phyloP scores from a whole-genome alignment of 2,329 filamentous ascomycete genomes.

The Aspergillus quadricinctus region DNA sequence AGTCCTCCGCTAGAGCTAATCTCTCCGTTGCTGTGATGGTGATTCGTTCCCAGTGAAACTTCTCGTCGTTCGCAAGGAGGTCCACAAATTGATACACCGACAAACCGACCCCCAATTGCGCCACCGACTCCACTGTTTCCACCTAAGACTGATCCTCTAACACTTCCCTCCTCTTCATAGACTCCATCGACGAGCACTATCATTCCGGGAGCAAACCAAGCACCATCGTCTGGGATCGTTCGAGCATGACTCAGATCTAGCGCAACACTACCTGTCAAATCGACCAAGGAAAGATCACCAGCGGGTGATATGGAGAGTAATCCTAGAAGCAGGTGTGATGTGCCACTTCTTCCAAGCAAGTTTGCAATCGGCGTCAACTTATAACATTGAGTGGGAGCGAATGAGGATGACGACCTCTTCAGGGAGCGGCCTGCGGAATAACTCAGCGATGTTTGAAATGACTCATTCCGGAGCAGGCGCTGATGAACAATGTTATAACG shows the following conservation, averaged over 20 bases:
- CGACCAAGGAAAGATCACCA: conserved; percentile 75
- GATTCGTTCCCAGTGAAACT: conserved; percentile 68
- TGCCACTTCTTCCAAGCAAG: conserved; percentile 72
- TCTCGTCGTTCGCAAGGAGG: conserved; percentile 85
- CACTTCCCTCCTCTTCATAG: conserved; percentile 88
- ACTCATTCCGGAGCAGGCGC: conserved; percentile 84
- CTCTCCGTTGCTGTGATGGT: conserved; percentile 34
- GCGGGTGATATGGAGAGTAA: conserved; percentile 77
- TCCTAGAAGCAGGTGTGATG: conserved; percentile 79
- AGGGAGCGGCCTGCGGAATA: conserved; percentile 53
- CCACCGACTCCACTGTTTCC: conserved; percentile 80
- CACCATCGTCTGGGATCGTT: conserved; percentile 76
- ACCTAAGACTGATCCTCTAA: conserved; percentile 62
- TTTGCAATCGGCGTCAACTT: conserved; percentile 84
- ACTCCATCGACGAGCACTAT: conserved; percentile 89
- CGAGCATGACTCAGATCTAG: conserved; percentile 78
- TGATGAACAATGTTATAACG: conserved; percentile 91
- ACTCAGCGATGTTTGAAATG: conserved; percentile 80
- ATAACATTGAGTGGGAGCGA: conserved; percentile 62
- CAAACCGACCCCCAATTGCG: conserved; percentile 85
- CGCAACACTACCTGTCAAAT: conserved; percentile 81
- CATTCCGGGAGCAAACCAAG: conserved; percentile 95
- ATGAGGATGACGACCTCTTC: conserved; percentile 55
- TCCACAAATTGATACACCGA: conserved; percentile 85
- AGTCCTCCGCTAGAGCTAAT: conserved; percentile 68